Base-by-base conservation (phyloP, 352 stramenopile species). In the Pythium oligandrum region DNA sequence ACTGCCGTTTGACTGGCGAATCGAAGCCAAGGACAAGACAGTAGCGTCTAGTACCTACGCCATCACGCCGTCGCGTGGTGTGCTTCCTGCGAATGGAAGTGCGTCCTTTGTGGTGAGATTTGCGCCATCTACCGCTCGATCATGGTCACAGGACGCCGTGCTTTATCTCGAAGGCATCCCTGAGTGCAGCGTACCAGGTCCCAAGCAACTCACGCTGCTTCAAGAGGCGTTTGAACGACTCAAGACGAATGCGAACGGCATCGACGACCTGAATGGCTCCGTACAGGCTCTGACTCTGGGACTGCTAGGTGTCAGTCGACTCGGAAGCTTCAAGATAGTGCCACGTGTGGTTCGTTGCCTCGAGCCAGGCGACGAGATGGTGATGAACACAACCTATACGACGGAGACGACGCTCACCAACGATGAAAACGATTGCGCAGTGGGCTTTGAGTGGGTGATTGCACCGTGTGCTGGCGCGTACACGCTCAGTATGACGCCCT, bases 71-170 rank as follows among this genome's bases (percentile, higher is more conserved):
- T 44, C 66, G 5, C 53, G 36, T 10, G 80, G 80, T 1, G 52
- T 83, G n/a, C 65, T 91, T 31, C 40, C 57, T 1, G 48, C 64
- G 33, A 80, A 59, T 40, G 75, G 66, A 4, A 53, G 59, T 0
- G 61, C 68, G 37, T 56, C 71, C 10, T 91, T 91, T 46, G 52
- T 40, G 0, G 60, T 89, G 11, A 42, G 65, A 30, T 91, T 88
- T 54, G 47, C 55, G 31, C 78, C 78, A 0, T 45, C 35, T 3
- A 48, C 55, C 1, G 63, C 72, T 3, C 45, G 53, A 1, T 53
- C 57, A 1, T 68, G 63, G 10, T 35, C 17, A 0, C 83, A 53
- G 58, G 63, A 61, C 4, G 72, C 75, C 4, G 72, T 61, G n/a
- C 58, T 90, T 1, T 50, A 71, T 30, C 63, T 83, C 31, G 61